phyloP scores from a whole-genome alignment of 306 rosid species.

The Dryas octopetala region DNA sequence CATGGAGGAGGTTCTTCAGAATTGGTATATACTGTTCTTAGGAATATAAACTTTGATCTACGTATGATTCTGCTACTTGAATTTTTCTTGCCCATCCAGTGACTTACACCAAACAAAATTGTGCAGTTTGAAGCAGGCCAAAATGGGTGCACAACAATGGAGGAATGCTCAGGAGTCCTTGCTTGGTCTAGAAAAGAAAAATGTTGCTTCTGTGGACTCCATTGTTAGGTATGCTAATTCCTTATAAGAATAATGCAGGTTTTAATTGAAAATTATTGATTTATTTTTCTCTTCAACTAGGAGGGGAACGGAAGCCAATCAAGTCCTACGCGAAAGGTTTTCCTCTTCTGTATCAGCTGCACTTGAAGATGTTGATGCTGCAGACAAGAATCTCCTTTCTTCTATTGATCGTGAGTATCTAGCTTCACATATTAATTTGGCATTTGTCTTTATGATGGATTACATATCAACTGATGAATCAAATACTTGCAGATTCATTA shows the following conservation, averaged over 20 bases:
- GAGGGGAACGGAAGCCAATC: constrained; percentile 84
- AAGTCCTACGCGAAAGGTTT: constrained; percentile 68
- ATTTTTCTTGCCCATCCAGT: constrained; percentile 18
- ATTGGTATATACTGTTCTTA: constrained; percentile 51
- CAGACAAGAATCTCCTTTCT: constrained; percentile 76
- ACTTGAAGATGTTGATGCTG: constrained; percentile 77
- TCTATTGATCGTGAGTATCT: constrained; percentile 76
- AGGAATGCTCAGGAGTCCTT: constrained; percentile 88
- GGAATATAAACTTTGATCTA: neutral
- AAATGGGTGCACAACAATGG: constrained; percentile 93
- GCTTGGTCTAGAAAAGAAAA: constrained; percentile 68
- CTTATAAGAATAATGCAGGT: neutral
- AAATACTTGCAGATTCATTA: constrained; percentile 69
- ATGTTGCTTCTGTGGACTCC: constrained; percentile 77
- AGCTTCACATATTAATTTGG: constrained; percentile 14
- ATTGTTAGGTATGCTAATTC: constrained; percentile 65
- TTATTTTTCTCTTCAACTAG: constrained; percentile 32
- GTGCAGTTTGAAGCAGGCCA: constrained; percentile 81
- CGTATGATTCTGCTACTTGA: constrained; percentile 19
- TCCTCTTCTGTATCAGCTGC: constrained; percentile 68
- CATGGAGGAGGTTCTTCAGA: constrained; percentile 80
- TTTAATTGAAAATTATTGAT: constrained; percentile 18
- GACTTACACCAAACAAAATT: constrained; percentile 21
- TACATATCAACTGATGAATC: constrained; percentile 27
- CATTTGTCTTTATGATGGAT: constrained; percentile 6